Percentiles rank a stretch among this genome's conserved stretches.
These are phyloP conservation scores for Moelleriella libera DNA, from an alignment of 2,329 filamentous ascomycete genomes.

Conservation along the genomic window DNA sequence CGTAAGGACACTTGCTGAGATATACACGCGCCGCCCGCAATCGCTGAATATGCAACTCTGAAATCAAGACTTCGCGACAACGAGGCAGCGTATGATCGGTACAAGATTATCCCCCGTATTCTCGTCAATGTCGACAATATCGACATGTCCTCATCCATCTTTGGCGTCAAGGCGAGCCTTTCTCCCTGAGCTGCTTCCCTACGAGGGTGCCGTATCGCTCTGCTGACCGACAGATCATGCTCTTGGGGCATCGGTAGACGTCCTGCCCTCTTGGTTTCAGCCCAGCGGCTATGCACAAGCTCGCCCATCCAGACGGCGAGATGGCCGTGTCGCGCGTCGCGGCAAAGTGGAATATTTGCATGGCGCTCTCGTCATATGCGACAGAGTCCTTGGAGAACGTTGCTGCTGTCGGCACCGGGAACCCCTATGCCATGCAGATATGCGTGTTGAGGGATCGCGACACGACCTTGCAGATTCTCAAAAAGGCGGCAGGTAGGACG, in stretches of 20 bases:
- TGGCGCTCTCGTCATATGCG: slow-evolving; percentile 11
- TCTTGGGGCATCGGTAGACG: not conserved
- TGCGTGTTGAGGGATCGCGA: slow-evolving; percentile 10
- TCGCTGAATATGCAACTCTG: not conserved
- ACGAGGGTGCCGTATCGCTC: no score
- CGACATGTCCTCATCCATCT: slow-evolving; percentile 9
- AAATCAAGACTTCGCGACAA: slow-evolving; percentile 34
- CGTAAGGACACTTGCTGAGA: no score
- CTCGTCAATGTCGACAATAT: slow-evolving; percentile 11
- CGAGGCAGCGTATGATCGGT: slow-evolving; percentile 33
- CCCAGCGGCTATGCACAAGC: slow-evolving; percentile 38
- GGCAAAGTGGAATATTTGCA: slow-evolving; percentile 13
- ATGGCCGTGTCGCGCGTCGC: slow-evolving; percentile 30
- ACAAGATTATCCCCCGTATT: slow-evolving; percentile 27
- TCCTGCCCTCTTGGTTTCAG: slow-evolving; percentile 35
- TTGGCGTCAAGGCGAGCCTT: slow-evolving; percentile 16
- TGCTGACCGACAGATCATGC: no score
- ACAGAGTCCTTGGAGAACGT: slow-evolving; percentile 11
- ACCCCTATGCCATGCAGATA: slow-evolving; percentile 12
- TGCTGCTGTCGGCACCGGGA: slow-evolving; percentile 7
- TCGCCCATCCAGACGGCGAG: slow-evolving; percentile 40
- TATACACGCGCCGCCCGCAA: slow-evolving; percentile 8
- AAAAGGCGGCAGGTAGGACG: slow-evolving; percentile 8
- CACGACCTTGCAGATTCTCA: slow-evolving; percentile 8
- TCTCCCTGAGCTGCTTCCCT: slow-evolving; percentile 8